A percentile compares a stretch with the other conserved stretches of the same genome.
These are phyloP conservation scores for Sporisorium reilianum DNA, from an alignment of 1,284 basidiomycete genomes.

Conservation along the genomic window DNA sequence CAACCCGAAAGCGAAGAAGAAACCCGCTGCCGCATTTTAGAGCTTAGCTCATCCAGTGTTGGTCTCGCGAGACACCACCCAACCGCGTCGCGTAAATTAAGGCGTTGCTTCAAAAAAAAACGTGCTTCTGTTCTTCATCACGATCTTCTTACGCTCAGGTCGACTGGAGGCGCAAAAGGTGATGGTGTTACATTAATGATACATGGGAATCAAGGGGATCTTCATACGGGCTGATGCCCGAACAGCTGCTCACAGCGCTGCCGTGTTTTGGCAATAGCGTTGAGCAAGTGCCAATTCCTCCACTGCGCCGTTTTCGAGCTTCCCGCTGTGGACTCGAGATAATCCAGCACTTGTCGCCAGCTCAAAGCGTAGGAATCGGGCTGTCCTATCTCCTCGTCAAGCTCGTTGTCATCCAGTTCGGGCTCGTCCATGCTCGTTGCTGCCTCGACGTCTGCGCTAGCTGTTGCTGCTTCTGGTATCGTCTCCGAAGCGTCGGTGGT, in stretches of 20 bases:
- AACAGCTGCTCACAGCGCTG: conserved; percentile 30
- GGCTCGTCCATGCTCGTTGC: background rate
- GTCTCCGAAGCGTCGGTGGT: background rate
- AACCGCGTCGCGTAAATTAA: conserved; percentile 20
- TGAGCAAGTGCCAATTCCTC: conserved; percentile 41
- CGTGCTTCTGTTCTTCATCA: background rate
- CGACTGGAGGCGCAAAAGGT: background rate
- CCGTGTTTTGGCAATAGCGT: conserved; percentile 23
- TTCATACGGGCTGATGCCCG: background rate
- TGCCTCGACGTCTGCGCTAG: background rate
- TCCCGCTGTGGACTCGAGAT: conserved; percentile 23
- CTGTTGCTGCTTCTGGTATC: background rate
- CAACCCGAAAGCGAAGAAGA: no score
- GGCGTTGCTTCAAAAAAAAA: background rate
- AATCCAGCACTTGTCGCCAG: conserved; percentile 22
- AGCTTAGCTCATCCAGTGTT: conserved; percentile 20
- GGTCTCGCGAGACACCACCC: conserved; percentile 8
- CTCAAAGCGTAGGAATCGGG: conserved; percentile 6
- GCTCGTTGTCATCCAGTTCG: conserved; percentile 8
- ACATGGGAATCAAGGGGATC: background rate
- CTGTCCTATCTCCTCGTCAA: conserved; percentile 18
- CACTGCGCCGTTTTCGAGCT: conserved; percentile 26
- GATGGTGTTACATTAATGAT: conserved; percentile 5
- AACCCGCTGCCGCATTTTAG: background rate
- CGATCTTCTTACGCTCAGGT: background rate